Percentiles rank a stretch among this genome's conserved stretches.
Evolutionary conservation across 106 monocot genomes (phyloP).

Genomic region (Dendrobium catenatum): DNA sequence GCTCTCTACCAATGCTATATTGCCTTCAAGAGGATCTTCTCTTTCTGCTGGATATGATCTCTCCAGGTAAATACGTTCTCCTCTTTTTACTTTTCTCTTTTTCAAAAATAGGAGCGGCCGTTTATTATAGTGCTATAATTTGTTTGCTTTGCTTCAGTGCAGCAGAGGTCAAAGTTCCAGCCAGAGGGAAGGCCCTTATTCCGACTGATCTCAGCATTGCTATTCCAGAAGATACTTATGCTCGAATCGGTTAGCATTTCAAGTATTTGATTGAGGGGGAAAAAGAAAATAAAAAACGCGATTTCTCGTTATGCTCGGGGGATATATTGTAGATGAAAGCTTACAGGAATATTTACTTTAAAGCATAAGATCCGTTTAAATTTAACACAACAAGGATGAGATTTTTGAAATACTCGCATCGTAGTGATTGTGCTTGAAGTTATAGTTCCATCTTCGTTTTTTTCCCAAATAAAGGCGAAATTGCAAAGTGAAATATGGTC

Average conservation of each 20-base stretch:
- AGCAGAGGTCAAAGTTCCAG: constrained; percentile 44
- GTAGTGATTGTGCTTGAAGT: too few relatives aligned
- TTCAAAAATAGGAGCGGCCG: background rate
- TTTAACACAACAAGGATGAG: too few relatives aligned
- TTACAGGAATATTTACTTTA: too few relatives aligned
- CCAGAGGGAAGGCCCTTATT: constrained; percentile 64
- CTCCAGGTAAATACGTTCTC: constrained; percentile 31
- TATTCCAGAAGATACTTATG: constrained; percentile 69
- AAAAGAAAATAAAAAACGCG: too few relatives aligned
- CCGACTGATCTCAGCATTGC: constrained; percentile 89
- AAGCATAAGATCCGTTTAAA: too few relatives aligned
- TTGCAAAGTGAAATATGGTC: too few relatives aligned
- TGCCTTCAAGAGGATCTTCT: constrained; percentile 51
- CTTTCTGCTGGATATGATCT: constrained; percentile 84
- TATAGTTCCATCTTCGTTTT: too few relatives aligned
- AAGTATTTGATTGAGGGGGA: too few relatives aligned
- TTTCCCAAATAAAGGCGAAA: too few relatives aligned
- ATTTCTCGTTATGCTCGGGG: too few relatives aligned
- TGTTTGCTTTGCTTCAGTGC: constrained; percentile 32
- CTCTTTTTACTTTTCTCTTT: background rate
- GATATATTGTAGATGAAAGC: too few relatives aligned
- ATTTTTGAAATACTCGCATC: too few relatives aligned
- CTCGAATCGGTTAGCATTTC: constrained; percentile 47
- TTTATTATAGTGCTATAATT: background rate
- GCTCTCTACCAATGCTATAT: constrained; percentile 54